Evolutionary conservation across 2,329 filamentous ascomycete genomes (phyloP), one percentile per base, ranked within the genome.

Genomic region (Colletotrichum sublineola): DNA sequence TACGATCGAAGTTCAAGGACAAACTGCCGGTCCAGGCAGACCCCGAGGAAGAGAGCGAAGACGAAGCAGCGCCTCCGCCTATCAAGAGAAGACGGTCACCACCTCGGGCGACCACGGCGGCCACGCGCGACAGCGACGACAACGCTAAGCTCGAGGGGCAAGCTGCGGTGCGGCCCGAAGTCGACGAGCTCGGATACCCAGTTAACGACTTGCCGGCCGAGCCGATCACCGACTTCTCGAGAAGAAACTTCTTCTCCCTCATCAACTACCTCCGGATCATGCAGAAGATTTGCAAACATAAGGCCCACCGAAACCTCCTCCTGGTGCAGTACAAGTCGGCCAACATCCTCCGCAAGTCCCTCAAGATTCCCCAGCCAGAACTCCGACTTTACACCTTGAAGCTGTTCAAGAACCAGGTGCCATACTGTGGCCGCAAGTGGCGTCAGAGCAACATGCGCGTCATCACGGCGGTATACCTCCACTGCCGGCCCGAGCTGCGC

Each of bases 341-440:
- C 69, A 94, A 94, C 71, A 97, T 98, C 77, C 89, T 99, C 36
- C 93, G 95, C 77, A 98, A 97, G 81, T 92, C 93, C 7, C 90
- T 99, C 20, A 96, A 96, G 76, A 93, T 98, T 31, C 96, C 96
- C 0, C 94, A 99, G 78, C 92, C 92, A 2, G 89, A 94, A 78
- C 87, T 99, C 52, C 91, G 96, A 7, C 91, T 97, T 55, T 98
- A 98, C 84, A 97, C 96, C 0, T 89, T 99, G 76, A 99, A 99
- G 83, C 88, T 99, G 0, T 98, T 98, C 91, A 99, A 99, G 83
- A 96, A 95, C 73, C 96, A 99, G 82, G 96, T 99, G 5, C 96
- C 96, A 1, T 99, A 97, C 85, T 98, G 96, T 81, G 96, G 96
- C 31, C 92, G 96, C 55, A 99, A 99, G 84, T 99, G 96, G 96